phyloP scores from a whole-genome alignment of 768 basidiomycete genomes.

The Gymnopilus junonius region DNA sequence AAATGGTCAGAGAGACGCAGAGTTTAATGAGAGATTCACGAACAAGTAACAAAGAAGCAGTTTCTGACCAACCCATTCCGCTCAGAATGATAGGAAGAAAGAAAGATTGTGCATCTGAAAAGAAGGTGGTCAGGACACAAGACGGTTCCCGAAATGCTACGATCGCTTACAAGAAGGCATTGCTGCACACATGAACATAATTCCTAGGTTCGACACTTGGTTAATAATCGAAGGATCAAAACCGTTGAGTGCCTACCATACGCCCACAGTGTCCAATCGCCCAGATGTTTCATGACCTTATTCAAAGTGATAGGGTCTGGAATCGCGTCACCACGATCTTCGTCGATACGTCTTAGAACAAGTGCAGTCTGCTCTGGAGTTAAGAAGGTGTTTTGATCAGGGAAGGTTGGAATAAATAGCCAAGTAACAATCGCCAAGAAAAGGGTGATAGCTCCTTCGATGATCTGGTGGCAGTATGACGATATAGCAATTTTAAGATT shows the following conservation, averaged over 20 bases:
- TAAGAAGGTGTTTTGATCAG: constrained; percentile 50
- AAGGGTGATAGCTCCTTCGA: constrained; percentile 49
- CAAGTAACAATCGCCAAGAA: constrained; percentile 44
- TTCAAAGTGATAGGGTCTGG: constrained; percentile 43
- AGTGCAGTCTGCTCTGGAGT: constrained; percentile 45
- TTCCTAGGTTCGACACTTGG: constrained; percentile 29
- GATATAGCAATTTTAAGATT: not conserved
- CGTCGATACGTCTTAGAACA: constrained; percentile 49
- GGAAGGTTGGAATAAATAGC: constrained; percentile 50
- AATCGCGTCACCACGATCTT: constrained; percentile 53
- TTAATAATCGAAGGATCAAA: not conserved
- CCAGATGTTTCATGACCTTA: constrained; percentile 43
- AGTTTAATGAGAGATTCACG: constrained; percentile 20
- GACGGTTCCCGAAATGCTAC: not conserved
- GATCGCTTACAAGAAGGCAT: constrained; percentile 43
- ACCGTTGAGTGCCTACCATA: constrained; percentile 36
- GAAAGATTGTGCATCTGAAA: constrained; percentile 31
- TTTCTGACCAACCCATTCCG: constrained; percentile 46
- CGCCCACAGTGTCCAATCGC: constrained; percentile 52
- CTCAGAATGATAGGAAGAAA: constrained; percentile 52
- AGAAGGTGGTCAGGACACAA: not conserved
- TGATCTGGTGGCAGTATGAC: constrained; percentile 34
- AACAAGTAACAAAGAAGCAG: constrained; percentile 43
- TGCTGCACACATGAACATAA: constrained; percentile 49
- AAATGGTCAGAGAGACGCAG: not conserved